phyloP scores from a whole-genome alignment of 75 land plant genomes.

The Pseudotsuga menziesii region DNA sequence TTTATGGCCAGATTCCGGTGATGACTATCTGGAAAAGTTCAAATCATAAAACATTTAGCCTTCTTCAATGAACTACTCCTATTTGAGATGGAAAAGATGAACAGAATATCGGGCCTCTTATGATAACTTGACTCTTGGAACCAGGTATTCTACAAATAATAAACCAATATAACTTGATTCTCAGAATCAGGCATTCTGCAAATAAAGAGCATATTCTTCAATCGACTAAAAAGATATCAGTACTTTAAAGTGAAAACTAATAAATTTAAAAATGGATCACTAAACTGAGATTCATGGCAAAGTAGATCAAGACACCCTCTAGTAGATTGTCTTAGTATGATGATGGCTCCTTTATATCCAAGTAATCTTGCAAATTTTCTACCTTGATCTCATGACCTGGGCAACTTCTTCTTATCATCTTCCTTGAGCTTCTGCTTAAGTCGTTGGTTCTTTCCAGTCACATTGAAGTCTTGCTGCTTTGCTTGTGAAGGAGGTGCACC shows the following conservation, averaged over 20 bases:
- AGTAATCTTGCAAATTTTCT: slow-evolving; percentile 27
- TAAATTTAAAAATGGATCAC: slow-evolving; percentile 15
- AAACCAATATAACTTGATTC: neutral
- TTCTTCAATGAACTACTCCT: neutral
- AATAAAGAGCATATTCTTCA: neutral
- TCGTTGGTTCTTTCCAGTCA: slow-evolving; percentile 27
- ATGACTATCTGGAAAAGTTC: too few relatives aligned
- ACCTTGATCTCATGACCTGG: slow-evolving; percentile 40
- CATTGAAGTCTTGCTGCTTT: slow-evolving; percentile 17
- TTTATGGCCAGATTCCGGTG: too few relatives aligned
- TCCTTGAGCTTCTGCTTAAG: slow-evolving; percentile 42
- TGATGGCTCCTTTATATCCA: slow-evolving; percentile 17
- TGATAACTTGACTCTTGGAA: too few relatives aligned
- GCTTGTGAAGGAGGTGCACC: slow-evolving; percentile 41
- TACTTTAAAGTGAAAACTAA: neutral
- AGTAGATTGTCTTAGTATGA: neutral
- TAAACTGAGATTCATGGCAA: slow-evolving; percentile 6
- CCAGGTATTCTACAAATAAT: too few relatives aligned
- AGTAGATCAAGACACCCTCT: neutral
- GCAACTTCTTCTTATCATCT: slow-evolving; percentile 20
- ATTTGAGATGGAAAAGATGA: neutral
- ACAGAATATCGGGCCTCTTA: neutral
- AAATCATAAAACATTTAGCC: too few relatives aligned
- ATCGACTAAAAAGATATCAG: neutral
- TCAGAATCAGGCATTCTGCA: neutral